Evolutionary conservation across 352 stramenopile species (phyloP).

Genomic region (Globisporangium lucens): DNA sequence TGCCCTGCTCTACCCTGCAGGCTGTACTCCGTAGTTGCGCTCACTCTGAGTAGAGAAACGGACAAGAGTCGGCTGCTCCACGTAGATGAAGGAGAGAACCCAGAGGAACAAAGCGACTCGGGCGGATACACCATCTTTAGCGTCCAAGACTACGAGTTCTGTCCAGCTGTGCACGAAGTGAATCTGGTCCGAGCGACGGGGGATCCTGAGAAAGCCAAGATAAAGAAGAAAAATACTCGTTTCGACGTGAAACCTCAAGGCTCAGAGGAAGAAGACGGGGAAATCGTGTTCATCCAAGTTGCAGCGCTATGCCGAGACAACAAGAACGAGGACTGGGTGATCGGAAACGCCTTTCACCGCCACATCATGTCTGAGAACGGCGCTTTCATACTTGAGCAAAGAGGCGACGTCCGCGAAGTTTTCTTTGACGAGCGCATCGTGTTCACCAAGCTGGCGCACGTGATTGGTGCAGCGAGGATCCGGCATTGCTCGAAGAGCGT

Average conservation of each 20-base stretch:
- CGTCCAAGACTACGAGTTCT: constrained; percentile 15
- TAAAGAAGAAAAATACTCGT: too few relatives aligned
- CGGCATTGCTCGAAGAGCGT: neutral
- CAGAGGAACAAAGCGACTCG: neutral
- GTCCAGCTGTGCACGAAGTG: neutral
- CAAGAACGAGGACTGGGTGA: constrained; percentile 16
- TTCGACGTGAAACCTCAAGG: neutral
- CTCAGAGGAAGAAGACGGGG: neutral
- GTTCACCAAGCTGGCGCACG: constrained; percentile 9
- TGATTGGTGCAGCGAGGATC: constrained; percentile 12
- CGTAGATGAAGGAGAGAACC: neutral
- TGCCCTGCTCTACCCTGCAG: constrained; percentile 24
- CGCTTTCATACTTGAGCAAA: neutral
- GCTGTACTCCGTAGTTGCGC: constrained; percentile 14
- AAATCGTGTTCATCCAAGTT: constrained; percentile 14
- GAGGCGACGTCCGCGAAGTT: constrained; percentile 5
- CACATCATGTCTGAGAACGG: neutral
- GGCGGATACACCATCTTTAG: constrained; percentile 21
- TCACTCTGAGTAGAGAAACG: neutral
- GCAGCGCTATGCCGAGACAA: constrained; percentile 16
- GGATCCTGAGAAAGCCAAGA: neutral
- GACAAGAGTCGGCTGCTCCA: neutral
- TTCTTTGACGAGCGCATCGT: constrained; percentile 12
- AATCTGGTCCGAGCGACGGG: constrained; percentile 2
- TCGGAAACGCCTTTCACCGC: constrained; percentile 13